Conservation (phyloP, 2,329 filamentous ascomycete species). For the Aulographum hederae region DNA sequence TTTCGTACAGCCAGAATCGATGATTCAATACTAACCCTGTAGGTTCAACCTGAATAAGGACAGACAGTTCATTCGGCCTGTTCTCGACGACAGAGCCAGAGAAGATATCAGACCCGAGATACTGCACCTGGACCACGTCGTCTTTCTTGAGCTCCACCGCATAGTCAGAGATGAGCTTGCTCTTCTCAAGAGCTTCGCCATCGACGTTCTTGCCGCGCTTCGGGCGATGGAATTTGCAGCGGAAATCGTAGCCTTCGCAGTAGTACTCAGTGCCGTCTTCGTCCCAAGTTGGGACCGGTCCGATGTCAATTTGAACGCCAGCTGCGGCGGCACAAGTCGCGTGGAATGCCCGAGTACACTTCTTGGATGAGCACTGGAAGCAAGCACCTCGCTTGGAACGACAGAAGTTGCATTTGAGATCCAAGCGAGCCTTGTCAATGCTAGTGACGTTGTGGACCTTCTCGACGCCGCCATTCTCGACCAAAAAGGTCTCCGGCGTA, state of each 20-base stretch:
- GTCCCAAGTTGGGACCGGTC: conserved; percentile 68
- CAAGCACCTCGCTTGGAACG: conserved; percentile 88
- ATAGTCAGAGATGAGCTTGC: conserved; percentile 47
- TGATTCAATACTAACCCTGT: conserved; percentile 44
- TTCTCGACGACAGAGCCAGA: conserved; percentile 81
- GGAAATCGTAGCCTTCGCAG: conserved; percentile 80
- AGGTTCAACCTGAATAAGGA: conserved; percentile 70
- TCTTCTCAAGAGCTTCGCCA: conserved; percentile 49
- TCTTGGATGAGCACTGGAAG: conserved; percentile 91
- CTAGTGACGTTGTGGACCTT: conserved; percentile 60
- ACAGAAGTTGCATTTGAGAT: conserved; percentile 89
- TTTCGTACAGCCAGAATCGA: conserved; percentile 1
- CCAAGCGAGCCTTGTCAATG: conserved; percentile 72
- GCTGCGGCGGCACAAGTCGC: conserved; percentile 85
- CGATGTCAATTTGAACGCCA: conserved; percentile 79
- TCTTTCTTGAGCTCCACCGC: conserved; percentile 51
- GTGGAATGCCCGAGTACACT: conserved; percentile 85
- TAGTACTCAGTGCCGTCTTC: conserved; percentile 88
- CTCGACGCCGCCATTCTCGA: conserved; percentile 48
- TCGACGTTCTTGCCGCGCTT: conserved; percentile 67
- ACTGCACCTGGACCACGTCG: conserved; percentile 76
- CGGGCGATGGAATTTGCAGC: conserved; percentile 81
- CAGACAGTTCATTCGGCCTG: conserved; percentile 50
- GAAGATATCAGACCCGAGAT: conserved; percentile 70
- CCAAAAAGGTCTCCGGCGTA: conserved; percentile 80